Conservation (phyloP, 2,329 filamentous ascomycete genomes). For the Alternaria sp. region DNA sequence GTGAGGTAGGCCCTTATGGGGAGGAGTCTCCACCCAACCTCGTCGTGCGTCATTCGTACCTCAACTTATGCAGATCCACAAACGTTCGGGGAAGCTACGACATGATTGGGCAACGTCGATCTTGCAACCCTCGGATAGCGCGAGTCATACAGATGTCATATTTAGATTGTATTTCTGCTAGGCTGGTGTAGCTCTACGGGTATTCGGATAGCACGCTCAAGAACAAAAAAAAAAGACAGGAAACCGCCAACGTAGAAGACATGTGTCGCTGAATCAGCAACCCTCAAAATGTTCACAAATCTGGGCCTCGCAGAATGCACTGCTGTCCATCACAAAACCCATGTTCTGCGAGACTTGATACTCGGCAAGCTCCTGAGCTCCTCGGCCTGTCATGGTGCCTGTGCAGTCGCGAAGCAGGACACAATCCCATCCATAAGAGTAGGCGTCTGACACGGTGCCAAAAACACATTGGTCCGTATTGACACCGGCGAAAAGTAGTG, state of each 20-base stretch:
- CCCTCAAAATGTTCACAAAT: slow-evolving; percentile 10
- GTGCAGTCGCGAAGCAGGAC: slow-evolving; percentile 51
- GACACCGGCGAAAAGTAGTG: slow-evolving; percentile 51
- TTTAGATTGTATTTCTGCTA: slow-evolving; percentile 3
- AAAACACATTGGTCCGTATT: slow-evolving; percentile 54
- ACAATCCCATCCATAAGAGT: slow-evolving; percentile 52
- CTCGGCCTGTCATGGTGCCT: slow-evolving; percentile 50
- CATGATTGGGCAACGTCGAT: slow-evolving; percentile 15
- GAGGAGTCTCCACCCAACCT: slow-evolving; percentile 15
- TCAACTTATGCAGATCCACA: slow-evolving; percentile 32
- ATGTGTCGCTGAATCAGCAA: background rate
- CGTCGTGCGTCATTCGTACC: slow-evolving; percentile 34
- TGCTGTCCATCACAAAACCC: slow-evolving; percentile 51
- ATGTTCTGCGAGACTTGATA: slow-evolving; percentile 52
- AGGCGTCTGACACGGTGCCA: slow-evolving; percentile 51
- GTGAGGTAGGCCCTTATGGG: slow-evolving; percentile 19
- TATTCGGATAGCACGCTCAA: slow-evolving; percentile 8
- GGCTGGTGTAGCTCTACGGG: slow-evolving; percentile 1
- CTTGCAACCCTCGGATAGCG: background rate
- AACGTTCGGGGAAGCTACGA: slow-evolving; percentile 12
- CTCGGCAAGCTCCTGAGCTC: slow-evolving; percentile 49
- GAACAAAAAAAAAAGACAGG: background rate
- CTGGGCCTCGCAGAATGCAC: slow-evolving; percentile 35
- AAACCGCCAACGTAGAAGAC: background rate
- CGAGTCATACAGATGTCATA: slow-evolving; percentile 1